Evolutionary conservation across 2,329 filamentous ascomycete genomes (phyloP).

Genomic region (Fusarium bactridioides): DNA sequence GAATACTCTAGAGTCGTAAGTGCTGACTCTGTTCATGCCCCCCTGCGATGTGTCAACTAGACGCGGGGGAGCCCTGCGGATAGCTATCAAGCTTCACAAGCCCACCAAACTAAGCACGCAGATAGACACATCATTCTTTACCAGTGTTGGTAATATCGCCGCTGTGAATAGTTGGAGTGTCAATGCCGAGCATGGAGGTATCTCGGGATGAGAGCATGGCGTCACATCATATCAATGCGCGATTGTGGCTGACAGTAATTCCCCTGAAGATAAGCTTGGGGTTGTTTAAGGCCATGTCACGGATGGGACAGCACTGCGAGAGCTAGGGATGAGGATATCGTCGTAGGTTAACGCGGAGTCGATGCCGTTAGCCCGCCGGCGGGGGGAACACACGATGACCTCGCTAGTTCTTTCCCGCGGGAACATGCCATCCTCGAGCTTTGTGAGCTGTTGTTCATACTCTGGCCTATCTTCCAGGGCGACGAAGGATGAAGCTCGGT

Average conservation of each 20-base stretch:
- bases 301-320: conserved; percentile 42
- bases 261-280: conserved; percentile 15
- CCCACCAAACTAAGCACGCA: conserved; percentile 61
- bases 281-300: conserved; percentile 51
- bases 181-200: conserved; percentile 28
- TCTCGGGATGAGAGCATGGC: conserved; percentile 36
- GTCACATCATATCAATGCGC: conserved; percentile 51
- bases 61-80: conserved; percentile 45
- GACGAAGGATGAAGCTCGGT: conserved; percentile 61
- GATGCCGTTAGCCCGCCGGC: conserved; percentile 32
- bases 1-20: conserved; percentile 38
- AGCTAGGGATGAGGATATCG: conserved; percentile 55
- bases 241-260: conserved; percentile 47
- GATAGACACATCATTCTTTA: conserved; percentile 65
- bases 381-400: conserved; percentile 36
- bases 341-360: conserved; percentile 49
- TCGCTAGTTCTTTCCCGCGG: conserved; percentile 39
- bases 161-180: conserved; percentile 50
- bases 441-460: conserved; percentile 53
- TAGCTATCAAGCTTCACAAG: conserved; percentile 66
- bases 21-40: conserved; percentile 59
- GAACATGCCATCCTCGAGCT: conserved; percentile 34
- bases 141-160: conserved; percentile 72
- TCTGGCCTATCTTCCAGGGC: conserved; percentile 64
- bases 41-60: conserved; percentile 50